A percentile compares a stretch with the other conserved stretches of the same genome.
These are phyloP conservation scores for Lipomyces lipofer DNA, from an alignment of 805 yeast species.

Conservation along the genomic window DNA sequence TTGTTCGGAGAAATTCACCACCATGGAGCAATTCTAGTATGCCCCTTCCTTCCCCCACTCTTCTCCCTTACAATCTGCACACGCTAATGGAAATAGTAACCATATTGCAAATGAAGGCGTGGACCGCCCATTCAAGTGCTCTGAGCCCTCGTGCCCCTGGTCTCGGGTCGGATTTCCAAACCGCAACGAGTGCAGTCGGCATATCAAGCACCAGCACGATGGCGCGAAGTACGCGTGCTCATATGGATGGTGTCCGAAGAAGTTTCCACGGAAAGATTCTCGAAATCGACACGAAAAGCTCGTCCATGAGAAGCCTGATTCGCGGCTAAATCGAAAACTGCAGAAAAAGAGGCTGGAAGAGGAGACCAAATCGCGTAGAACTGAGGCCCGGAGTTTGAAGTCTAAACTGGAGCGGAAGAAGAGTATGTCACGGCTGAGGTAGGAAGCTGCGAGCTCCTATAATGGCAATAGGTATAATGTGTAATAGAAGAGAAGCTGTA, in stretches of 20 bases:
- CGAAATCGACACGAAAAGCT: slow-evolving; percentile 41
- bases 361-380: slow-evolving; percentile 10
- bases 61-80: background rate
- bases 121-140: slow-evolving; percentile 42
- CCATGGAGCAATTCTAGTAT: slow-evolving; percentile 37
- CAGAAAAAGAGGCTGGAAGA: slow-evolving; percentile 34
- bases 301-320: slow-evolving; percentile 45
- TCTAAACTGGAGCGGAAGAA: background rate
- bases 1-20: slow-evolving; percentile 40
- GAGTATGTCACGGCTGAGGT: background rate
- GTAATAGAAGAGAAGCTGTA: too few species aligned
- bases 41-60: background rate
- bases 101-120: slow-evolving; percentile 43
- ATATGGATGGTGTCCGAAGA: slow-evolving; percentile 31
- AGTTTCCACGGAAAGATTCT: slow-evolving; percentile 40
- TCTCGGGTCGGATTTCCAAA: slow-evolving; percentile 45
- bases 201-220: slow-evolving; percentile 38
- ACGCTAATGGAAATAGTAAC: slow-evolving; percentile 30
- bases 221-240: slow-evolving; percentile 30
- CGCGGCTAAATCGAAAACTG: slow-evolving; percentile 42
- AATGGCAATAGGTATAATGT: too few species aligned
- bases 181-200: slow-evolving; percentile 43
- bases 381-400: background rate
- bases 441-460: too few species aligned
- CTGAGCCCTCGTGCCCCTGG: slow-evolving; percentile 45